Evolutionary conservation across 768 basidiomycete species (phyloP).

Genomic region (Tremella yokohamensis): DNA sequence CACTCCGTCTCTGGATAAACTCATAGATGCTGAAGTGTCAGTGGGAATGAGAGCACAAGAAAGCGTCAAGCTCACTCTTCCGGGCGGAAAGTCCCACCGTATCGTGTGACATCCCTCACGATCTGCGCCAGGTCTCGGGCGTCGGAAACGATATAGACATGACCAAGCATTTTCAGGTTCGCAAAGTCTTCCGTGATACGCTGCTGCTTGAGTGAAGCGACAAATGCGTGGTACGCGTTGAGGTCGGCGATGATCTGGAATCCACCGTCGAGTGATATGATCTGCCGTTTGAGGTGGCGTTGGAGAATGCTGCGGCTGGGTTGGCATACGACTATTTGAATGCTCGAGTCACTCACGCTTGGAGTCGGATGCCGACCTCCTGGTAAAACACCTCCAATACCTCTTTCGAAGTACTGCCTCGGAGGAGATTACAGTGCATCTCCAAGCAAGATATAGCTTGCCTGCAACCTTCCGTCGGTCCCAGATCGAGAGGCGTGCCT

Average conservation of each 20-base stretch:
- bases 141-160: constrained; percentile 91
- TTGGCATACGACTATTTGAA: neutral
- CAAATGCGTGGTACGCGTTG: constrained; percentile 87
- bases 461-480: constrained; percentile 79
- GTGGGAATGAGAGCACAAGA: neutral
- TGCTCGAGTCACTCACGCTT: constrained; percentile 60
- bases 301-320: constrained; percentile 69
- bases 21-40: constrained; percentile 79
- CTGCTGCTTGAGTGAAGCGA: constrained; percentile 78
- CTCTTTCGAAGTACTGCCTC: constrained; percentile 90
- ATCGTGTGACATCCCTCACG: constrained; percentile 88
- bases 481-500: constrained; percentile 71
- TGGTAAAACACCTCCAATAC: constrained; percentile 97
- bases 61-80: constrained; percentile 61
- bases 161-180: constrained; percentile 93
- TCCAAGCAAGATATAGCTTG: constrained; percentile 86
- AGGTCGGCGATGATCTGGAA: constrained; percentile 95
- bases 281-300: constrained; percentile 94
- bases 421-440: constrained; percentile 83
- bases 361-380: constrained; percentile 86
- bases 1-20: constrained; percentile 86
- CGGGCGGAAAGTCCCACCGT: constrained; percentile 89
- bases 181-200: constrained; percentile 85
- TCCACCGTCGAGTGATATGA: constrained; percentile 87
- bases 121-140: constrained; percentile 96